Percentiles rank a stretch among this genome's conserved stretches.
Evolutionary conservation across 176 grass and related monocot genomes (phyloP).

Genomic region (Chloris gayana): DNA sequence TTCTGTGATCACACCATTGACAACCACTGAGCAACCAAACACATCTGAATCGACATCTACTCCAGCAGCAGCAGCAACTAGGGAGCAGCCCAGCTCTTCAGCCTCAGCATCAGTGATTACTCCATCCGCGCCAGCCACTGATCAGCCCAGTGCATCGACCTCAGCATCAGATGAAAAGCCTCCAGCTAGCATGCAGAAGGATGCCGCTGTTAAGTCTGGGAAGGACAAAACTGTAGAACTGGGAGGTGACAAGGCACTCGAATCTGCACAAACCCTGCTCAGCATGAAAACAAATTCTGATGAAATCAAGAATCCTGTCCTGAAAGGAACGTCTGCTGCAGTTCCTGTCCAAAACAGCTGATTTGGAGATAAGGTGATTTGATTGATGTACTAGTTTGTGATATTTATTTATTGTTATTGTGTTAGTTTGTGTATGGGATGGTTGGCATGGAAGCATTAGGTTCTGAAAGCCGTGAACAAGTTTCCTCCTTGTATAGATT

Average conservation of each 20-base stretch:
- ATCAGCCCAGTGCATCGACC: constrained; percentile 27
- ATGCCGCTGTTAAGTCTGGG: constrained; percentile 26
- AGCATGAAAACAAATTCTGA: constrained; percentile 68
- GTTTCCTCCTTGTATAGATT: constrained; percentile 40
- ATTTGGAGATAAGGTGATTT: constrained; percentile 48
- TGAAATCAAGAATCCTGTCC: constrained; percentile 60
- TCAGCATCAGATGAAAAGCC: constrained; percentile 33
- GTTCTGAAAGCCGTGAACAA: constrained; percentile 20
- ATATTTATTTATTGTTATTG: constrained; percentile 54
- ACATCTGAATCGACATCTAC: constrained; percentile 4
- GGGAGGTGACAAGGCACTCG: constrained; percentile 63
- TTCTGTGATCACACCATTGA: constrained; percentile 35
- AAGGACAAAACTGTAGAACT: constrained; percentile 48
- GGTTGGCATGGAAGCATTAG: constrained; percentile 30
- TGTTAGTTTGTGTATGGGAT: constrained; percentile 53
- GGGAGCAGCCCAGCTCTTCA: constrained; percentile 40
- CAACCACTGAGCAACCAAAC: constrained; percentile 34
- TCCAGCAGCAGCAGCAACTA: constrained; percentile 9
- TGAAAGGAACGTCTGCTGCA: constrained; percentile 63
- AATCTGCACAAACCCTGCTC: constrained; percentile 69
- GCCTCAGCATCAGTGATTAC: constrained; percentile 6
- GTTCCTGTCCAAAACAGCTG: constrained; percentile 76
- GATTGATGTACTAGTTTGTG: constrained; percentile 45
- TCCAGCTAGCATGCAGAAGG: constrained; percentile 38
- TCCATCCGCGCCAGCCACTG: constrained; percentile 22